A percentile compares a stretch with the other conserved stretches of the same genome.
Evolutionary conservation across 192 early-diverging fungal species (phyloP).

Genomic region (Gryganskiella cystojenkinii): DNA sequence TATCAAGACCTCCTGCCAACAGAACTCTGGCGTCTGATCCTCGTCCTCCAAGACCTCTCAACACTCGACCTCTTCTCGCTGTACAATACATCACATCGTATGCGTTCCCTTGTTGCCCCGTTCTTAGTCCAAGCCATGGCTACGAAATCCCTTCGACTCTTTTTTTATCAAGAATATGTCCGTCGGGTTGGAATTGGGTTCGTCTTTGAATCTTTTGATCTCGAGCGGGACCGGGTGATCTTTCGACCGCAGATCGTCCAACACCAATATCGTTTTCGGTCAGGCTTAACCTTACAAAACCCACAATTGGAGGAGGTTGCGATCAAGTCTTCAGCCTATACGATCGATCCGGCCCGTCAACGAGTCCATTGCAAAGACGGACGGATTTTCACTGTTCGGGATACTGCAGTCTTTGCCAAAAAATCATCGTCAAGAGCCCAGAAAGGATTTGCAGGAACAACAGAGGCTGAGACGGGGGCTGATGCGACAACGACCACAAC

Average conservation of each 20-base stretch:
- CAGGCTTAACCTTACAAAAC: constrained; percentile 31
- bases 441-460: background rate
- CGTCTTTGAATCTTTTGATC: constrained; percentile 44
- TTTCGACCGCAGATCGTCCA: constrained; percentile 11
- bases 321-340: background rate
- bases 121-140: constrained; percentile 25
- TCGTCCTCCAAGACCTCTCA: constrained; percentile 12
- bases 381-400: constrained; percentile 13
- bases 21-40: constrained; percentile 27
- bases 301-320: constrained; percentile 41
- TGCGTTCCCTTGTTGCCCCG: constrained; percentile 23
- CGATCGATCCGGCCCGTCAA: background rate
- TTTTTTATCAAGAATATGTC: constrained; percentile 46
- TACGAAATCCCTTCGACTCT: constrained; percentile 27
- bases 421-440: background rate
- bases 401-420: background rate
- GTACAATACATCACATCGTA: constrained; percentile 36
- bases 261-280: constrained; percentile 34
- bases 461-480: background rate
- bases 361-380: constrained; percentile 7
- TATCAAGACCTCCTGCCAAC: constrained; percentile 32
- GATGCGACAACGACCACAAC: background rate
- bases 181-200: constrained; percentile 37
- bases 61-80: constrained; percentile 35
- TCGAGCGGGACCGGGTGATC: constrained; percentile 33